Evolutionary conservation across 805 yeast genomes (phyloP), one percentile per base, ranked within the genome.

Genomic region (Monosporozyma solicola): DNA sequence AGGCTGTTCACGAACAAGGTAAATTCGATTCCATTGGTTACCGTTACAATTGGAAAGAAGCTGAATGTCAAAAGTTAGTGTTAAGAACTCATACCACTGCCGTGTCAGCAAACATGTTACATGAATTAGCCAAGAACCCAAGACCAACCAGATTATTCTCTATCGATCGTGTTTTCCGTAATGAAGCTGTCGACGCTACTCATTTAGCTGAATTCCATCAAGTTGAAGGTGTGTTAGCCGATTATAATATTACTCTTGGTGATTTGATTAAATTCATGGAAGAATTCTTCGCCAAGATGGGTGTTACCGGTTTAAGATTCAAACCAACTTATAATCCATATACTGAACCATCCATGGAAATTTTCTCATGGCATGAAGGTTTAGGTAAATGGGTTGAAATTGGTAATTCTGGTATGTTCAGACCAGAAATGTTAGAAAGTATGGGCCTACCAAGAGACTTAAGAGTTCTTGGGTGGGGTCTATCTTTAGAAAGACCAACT

Each of bases 121-220:
- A 94, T 69, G 70, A 87, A 65, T 78, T 94, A 61, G 97, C 98
- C 51, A 73, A 80, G 57, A 85, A 89, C 70, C 96, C 96, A 56
- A 83, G 82, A 64, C 97, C 98, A 54, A 79, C 86, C 8, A 83
- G 98, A 74, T 79, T 89, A 68, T 94, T 94, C 77, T 87, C 96
- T 49, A 95, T 94, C 64, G 99, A 94, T 72, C 83, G 97, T 68
- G 99, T 94, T 55, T 94, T 94, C 87, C 88, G 99, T 77, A 94
- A 94, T 71, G 99, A 94, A 76, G 98, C 99, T 31, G 99, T 94
- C 51, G 99, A 94, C 70, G 98, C 98, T 51, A 94, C 99, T 16
- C 99, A 94, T 72, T 81, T 94, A 73, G 99, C 99, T 41, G 99
- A 94, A 75, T 94, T 94, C 79, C 98, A 94, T 74, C 99, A 94